phyloP scores from a whole-genome alignment of 2,329 filamentous ascomycete species.

The Botrytis tulipae region DNA sequence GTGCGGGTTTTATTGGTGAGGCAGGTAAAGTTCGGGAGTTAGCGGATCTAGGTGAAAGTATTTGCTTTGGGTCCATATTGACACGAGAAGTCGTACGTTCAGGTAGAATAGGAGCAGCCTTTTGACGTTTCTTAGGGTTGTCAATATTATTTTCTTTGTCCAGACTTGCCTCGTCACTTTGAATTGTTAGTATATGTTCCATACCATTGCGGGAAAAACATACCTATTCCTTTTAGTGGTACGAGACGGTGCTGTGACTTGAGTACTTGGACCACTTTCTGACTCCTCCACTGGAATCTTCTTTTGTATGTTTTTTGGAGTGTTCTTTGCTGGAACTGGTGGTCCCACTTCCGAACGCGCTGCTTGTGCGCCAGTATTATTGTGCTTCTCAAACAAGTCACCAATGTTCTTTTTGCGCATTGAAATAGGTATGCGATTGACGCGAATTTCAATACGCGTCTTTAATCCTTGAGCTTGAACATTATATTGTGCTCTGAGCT shows the following conservation, averaged over 20 bases:
- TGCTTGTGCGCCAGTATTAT: slow-evolving; percentile 21
- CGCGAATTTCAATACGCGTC: slow-evolving; percentile 84
- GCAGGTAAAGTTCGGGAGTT: slow-evolving; percentile 59
- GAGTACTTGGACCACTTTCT: slow-evolving; percentile 24
- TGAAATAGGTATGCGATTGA: slow-evolving; percentile 84
- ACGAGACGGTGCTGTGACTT: slow-evolving; percentile 34
- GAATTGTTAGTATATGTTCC: background rate
- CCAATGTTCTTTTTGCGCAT: slow-evolving; percentile 79
- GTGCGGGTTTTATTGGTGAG: slow-evolving; percentile 38
- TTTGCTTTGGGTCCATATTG: slow-evolving; percentile 51
- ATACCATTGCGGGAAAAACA: slow-evolving; percentile 28
- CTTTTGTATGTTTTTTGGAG: slow-evolving; percentile 30
- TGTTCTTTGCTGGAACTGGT: slow-evolving; percentile 25
- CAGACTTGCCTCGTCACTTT: slow-evolving; percentile 59
- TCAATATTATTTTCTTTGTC: slow-evolving; percentile 76
- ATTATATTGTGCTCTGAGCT: slow-evolving; percentile 83
- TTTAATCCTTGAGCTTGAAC: slow-evolving; percentile 83
- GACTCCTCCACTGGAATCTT: slow-evolving; percentile 33
- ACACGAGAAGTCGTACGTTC: slow-evolving; percentile 44
- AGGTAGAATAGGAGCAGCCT: slow-evolving; percentile 38
- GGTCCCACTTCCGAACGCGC: slow-evolving; percentile 21
- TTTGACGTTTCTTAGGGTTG: slow-evolving; percentile 66
- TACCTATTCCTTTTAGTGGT: slow-evolving; percentile 54
- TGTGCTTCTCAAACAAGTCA: slow-evolving; percentile 55
- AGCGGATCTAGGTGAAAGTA: slow-evolving; percentile 79